Conservation (phyloP, 148 eudicot species). For the Oxyria digyna region DNA sequence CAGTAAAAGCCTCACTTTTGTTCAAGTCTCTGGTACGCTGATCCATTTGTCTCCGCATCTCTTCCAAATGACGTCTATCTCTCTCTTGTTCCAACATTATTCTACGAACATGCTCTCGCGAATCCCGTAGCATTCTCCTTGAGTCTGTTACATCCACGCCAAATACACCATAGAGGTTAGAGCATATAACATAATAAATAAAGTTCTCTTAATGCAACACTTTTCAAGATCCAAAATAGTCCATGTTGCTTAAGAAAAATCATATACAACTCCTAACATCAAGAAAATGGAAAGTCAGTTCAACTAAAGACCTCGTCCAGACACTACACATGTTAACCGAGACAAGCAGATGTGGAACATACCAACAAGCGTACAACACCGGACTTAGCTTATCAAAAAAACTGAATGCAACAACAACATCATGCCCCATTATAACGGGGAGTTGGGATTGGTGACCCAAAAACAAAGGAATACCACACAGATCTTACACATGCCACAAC, state of each 20-base stretch:
- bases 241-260: neutral
- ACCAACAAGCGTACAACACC: neutral
- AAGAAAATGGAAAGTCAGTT: neutral
- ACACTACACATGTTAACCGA: neutral
- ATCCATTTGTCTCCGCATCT: slow-evolving; percentile 48
- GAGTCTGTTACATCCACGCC: slow-evolving; percentile 34
- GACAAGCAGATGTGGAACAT: neutral
- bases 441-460: too few relatives aligned
- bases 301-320: neutral
- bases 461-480: too few relatives aligned
- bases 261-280: neutral
- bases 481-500: too few relatives aligned
- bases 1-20: slow-evolving; percentile 66
- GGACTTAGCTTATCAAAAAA: neutral
- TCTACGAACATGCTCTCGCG: slow-evolving; percentile 49
- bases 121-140: slow-evolving; percentile 59
- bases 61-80: slow-evolving; percentile 55
- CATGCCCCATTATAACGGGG: too few relatives aligned
- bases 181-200: neutral
- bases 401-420: too few relatives aligned
- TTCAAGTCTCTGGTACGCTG: slow-evolving; percentile 52
- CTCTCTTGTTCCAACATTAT: slow-evolving; percentile 65
- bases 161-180: neutral
- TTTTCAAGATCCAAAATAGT: neutral
- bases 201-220: neutral